phyloP scores from a whole-genome alignment of 2,329 filamentous ascomycete species.

The Coniochaeta ligniaria region DNA sequence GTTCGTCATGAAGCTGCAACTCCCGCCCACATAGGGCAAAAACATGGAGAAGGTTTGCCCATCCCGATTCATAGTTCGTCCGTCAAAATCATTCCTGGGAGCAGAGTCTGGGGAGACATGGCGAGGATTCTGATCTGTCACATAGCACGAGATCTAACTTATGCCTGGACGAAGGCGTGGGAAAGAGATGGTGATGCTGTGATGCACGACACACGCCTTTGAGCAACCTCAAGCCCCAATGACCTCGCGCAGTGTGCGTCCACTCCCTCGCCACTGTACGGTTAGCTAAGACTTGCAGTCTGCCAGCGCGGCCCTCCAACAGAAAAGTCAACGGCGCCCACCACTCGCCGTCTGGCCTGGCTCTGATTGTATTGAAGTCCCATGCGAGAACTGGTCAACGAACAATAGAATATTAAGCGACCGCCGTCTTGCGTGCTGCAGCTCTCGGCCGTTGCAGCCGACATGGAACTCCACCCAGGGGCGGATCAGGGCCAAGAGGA shows the following conservation, averaged over 20 bases:
- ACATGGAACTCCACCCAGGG: not conserved
- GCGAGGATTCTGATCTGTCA: conserved; percentile 31
- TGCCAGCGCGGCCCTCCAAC: conserved; percentile 13
- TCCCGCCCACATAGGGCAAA: not conserved
- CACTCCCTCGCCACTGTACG: conserved; percentile 12
- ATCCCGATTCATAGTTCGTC: conserved; percentile 12
- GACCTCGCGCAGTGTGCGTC: not conserved
- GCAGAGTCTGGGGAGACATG: conserved; percentile 12
- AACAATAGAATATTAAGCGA: not conserved
- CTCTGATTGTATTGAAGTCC: not conserved
- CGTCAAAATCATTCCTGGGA: conserved; percentile 8
- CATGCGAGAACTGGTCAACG: not conserved
- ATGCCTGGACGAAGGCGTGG: conserved; percentile 22
- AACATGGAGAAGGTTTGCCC: conserved; percentile 2
- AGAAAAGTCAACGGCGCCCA: not conserved
- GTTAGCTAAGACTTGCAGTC: conserved; percentile 16
- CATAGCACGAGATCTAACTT: conserved; percentile 43
- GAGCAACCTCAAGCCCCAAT: conserved; percentile 11
- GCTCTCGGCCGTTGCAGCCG: not conserved
- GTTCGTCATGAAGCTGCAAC: not conserved
- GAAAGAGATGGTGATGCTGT: conserved; percentile 21
- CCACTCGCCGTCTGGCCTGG: not conserved
- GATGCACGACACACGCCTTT: conserved; percentile 19
- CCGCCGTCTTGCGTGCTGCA: not conserved
- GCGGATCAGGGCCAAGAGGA: not conserved